These are phyloP conservation scores for Hibiscus syriacus DNA, from an alignment of 345 rosid genomes.

Conservation along the genomic window DNA sequence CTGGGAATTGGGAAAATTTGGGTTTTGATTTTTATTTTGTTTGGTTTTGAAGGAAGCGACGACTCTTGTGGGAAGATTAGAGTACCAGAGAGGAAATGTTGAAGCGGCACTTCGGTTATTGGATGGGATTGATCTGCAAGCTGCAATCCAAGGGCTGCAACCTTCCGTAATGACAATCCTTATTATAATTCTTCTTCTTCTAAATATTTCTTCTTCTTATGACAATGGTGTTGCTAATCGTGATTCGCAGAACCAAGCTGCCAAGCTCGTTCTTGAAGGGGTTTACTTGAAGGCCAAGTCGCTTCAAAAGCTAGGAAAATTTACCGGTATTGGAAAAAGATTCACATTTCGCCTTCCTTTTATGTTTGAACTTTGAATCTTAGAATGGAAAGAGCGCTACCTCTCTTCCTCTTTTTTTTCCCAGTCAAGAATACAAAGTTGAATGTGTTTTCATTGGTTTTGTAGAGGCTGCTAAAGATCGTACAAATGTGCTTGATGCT, in stretches of 20 bases:
- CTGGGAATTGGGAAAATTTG: neutral
- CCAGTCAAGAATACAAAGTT: neutral
- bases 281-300: constrained; percentile 87
- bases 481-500: constrained; percentile 82
- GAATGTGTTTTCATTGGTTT: constrained; percentile 1
- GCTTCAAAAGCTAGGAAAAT: constrained; percentile 80
- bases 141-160: constrained; percentile 66
- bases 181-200: neutral
- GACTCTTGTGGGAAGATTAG: constrained; percentile 90
- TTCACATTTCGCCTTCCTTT: neutral
- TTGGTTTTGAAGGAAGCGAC: constrained; percentile 67
- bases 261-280: constrained; percentile 80
- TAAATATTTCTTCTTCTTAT: constrained; percentile 14
- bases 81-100: constrained; percentile 88
- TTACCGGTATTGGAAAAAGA: constrained; percentile 35
- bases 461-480: constrained; percentile 83
- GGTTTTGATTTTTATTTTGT: neutral
- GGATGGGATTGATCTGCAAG: constrained; percentile 92
- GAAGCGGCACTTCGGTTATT: constrained; percentile 89
- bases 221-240: constrained; percentile 45
- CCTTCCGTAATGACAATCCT: constrained; percentile 48
- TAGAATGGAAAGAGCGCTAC: constrained; percentile 2
- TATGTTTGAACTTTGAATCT: constrained; percentile 8
- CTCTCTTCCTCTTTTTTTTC: neutral
- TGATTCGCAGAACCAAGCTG: constrained; percentile 58